These are phyloP conservation scores for Helotiales sp. DNA, from an alignment of 2,329 filamentous ascomycete genomes.

Conservation along the genomic window DNA sequence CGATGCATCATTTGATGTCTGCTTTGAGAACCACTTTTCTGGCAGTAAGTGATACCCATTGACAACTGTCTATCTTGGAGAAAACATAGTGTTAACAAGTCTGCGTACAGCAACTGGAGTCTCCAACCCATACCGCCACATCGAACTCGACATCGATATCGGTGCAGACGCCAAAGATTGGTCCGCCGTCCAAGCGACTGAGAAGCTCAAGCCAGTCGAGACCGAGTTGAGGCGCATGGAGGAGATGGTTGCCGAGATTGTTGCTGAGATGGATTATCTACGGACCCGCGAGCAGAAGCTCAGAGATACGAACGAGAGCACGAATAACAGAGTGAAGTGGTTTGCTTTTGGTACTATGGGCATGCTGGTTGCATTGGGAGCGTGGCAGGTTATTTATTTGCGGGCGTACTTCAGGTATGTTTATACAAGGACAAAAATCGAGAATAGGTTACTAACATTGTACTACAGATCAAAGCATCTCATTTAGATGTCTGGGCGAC, in stretches of 20 bases:
- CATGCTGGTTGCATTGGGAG: slow-evolving; percentile 85
- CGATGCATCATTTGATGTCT: slow-evolving; percentile 94
- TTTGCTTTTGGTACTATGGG: slow-evolving; percentile 95
- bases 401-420: slow-evolving; percentile 89
- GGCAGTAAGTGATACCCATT: slow-evolving; percentile 61
- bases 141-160: slow-evolving; percentile 52
- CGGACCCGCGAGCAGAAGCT: slow-evolving; percentile 89
- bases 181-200: slow-evolving; percentile 91
- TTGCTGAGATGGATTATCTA: slow-evolving; percentile 95
- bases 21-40: slow-evolving; percentile 85
- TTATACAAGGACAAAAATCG: not conserved
- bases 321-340: slow-evolving; percentile 98
- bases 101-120: slow-evolving; percentile 29
- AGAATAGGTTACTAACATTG: slow-evolving; percentile 23
- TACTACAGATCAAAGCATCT: slow-evolving; percentile 67
- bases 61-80: not conserved
- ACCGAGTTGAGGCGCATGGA: slow-evolving; percentile 92
- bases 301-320: slow-evolving; percentile 98
- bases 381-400: slow-evolving; percentile 97
- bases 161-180: slow-evolving; percentile 80
- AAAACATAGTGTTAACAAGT: slow-evolving; percentile 13
- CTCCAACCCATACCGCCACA: slow-evolving; percentile 61
- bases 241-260: slow-evolving; percentile 87
- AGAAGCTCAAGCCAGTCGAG: slow-evolving; percentile 98
- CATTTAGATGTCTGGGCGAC: slow-evolving; percentile 53